Evolutionary conservation across 805 yeast genomes (phyloP).

Genomic region (Nakazawaea wickerhamii): DNA sequence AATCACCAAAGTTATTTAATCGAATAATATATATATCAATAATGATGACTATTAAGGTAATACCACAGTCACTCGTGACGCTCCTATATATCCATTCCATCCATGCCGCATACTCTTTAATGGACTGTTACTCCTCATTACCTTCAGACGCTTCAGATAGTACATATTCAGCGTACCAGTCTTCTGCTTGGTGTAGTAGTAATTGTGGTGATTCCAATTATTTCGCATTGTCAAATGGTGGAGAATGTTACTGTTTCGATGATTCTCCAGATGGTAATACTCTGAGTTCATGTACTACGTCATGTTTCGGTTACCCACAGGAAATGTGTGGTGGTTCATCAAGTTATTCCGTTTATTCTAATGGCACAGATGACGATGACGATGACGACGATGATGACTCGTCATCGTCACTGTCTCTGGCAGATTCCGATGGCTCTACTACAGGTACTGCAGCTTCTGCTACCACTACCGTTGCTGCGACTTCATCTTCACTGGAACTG

Average conservation of each 20-base stretch:
- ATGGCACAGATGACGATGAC: constrained; percentile 20
- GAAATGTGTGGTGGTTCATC: constrained; percentile 56
- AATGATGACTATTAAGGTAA: background rate
- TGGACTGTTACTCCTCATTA: constrained; percentile 35
- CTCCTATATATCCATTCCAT: background rate
- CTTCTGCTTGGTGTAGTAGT: constrained; percentile 50
- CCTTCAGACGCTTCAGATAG: constrained; percentile 32
- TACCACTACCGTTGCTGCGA: too few relatives aligned
- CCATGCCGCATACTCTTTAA: background rate
- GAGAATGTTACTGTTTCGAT: constrained; percentile 64
- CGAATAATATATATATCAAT: too few relatives aligned
- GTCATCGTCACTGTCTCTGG: background rate
- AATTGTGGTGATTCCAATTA: constrained; percentile 40
- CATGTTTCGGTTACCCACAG: constrained; percentile 56
- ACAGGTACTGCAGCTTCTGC: background rate
- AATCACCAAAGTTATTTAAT: too few relatives aligned
- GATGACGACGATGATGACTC: constrained; percentile 1
- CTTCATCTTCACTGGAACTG: too few relatives aligned
- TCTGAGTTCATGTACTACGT: constrained; percentile 32
- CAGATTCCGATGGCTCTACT: background rate
- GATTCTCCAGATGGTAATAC: constrained; percentile 27
- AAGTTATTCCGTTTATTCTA: constrained; percentile 41
- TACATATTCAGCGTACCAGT: constrained; percentile 44
- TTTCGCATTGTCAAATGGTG: constrained; percentile 50
- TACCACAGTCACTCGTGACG: background rate